Evolutionary conservation across 1,284 basidiomycete genomes (phyloP), one percentile per base, ranked within the genome.

Genomic region (Leccinum subrobustum): DNA sequence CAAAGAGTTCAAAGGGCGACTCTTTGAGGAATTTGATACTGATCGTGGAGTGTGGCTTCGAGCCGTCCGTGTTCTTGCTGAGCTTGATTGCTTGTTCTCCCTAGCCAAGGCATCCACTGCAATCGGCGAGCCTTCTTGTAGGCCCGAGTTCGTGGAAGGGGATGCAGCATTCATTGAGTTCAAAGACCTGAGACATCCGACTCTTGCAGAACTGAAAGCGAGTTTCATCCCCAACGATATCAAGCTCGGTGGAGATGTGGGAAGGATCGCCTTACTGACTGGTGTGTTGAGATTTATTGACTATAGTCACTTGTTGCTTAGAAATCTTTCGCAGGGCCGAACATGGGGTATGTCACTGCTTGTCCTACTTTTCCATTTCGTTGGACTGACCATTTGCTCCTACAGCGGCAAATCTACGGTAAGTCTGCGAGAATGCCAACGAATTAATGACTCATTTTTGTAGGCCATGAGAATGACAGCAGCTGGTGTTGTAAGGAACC

Each of bases 221-320:
- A 86, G 85, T 64, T 99, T 99, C 73, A 98, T 99, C 67, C 91
- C 97, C 2, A 99, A 99, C 72, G 84, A 97, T 73, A 86, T 99
- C 52, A 88, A 88, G 68, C 81, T 99, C 23, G 97, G 97, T 27
- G 87, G 86, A 4, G 81, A 85, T 55, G 81, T 83, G 2, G 88
- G 91, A 33, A 88, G 93, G 67, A 89, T 97, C 67, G 89, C 92
- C 6, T 77, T 99, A 61, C 77, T 99, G 57, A 99, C 97, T 14
- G 96, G 96, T 82, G 60, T 50, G 83, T 75, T 52, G 54, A 60
- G 20, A 54, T 55, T 25, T 18, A 5, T 53, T 37, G 27, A 14
- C 58, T 42, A 44, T 52, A n/a, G 37, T 3, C 29, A 16, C 42
- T 20, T 11, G 18, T 52, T 44, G 47, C 51, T 60, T 60, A 37